Base-by-base conservation (phyloP, 1,139 yeast species). In the Lodderomyces pseudojiufengensis region DNA sequence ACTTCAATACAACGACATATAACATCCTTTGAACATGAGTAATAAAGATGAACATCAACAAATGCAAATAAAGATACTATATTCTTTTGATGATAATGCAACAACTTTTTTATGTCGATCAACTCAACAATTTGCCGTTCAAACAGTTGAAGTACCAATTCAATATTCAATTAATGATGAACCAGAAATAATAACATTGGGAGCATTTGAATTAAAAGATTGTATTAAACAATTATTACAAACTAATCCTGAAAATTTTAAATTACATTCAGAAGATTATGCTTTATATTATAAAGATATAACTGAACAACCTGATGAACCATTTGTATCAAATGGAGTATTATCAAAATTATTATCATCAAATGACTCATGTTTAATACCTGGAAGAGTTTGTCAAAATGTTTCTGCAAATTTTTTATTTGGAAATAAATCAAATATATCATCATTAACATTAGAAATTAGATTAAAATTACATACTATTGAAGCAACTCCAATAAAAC, bases 341-440 rank as follows among this genome's bases (percentile, higher is more conserved):
- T 64, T 80, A 33, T 77, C 86, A 1, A 63, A 67, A 24, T 52
- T 69, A 27, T 43, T 68, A 9, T 49, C 59, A 25, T 40, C 59
- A 5, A 59, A 60, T 24, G 50, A 57, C 5, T 55, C 56, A 29
- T 32, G 37, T 26, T 54, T 79, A 24, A 66, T 83, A 11, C 82
- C 86, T 0, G 92, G 92, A 1, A 63, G 87, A 42, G 82, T 83
- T 15, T 81, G 88, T 48, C 81, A 81, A 36, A 82, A 78, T 52
- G 69, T 83, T 45, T 72, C 79, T 1, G 83, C 80, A 4, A 65
- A 65, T 37, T 66, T 59, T 37, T 47, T 69, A 56, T 59, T 68
- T 67, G 68, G 78, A 48, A 64, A 70, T 56, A 59, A 64, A 54
- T 42, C 53, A 49, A 63, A 53, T 33, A 47, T 59, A 12, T 59